Evolutionary conservation across 1,284 basidiomycete genomes (phyloP).

Genomic region (Malassezia pachydermatis): DNA sequence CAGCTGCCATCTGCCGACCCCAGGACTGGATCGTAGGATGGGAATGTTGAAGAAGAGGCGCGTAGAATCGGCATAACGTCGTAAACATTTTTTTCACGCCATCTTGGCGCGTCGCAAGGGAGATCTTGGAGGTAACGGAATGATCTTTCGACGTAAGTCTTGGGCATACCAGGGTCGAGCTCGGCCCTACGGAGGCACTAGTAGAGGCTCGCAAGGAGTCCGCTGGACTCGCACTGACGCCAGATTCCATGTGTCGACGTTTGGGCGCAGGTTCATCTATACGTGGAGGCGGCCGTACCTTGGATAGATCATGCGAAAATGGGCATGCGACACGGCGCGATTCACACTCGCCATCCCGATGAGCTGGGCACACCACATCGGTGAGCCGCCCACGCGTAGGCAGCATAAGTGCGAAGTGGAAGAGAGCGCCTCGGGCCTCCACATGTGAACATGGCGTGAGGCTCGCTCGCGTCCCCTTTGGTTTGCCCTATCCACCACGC

Average conservation of each 20-base stretch:
- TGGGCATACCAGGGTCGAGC: slow-evolving; percentile 14
- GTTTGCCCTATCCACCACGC: no score
- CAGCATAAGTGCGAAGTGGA: no score
- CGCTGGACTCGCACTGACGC: background rate
- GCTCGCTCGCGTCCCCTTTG: no score
- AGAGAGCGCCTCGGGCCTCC: no score
- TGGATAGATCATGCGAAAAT: slow-evolving; percentile 23
- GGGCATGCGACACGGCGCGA: slow-evolving; percentile 21
- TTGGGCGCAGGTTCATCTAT: no score
- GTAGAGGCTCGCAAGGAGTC: background rate
- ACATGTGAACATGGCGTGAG: no score
- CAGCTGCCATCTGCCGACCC: slow-evolving; percentile 19
- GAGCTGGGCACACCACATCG: slow-evolving; percentile 30
- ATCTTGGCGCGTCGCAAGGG: slow-evolving; percentile 25
- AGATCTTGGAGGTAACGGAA: slow-evolving; percentile 21
- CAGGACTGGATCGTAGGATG: slow-evolving; percentile 18
- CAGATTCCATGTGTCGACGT: no score
- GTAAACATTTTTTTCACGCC: slow-evolving; percentile 27
- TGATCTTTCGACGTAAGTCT: slow-evolving; percentile 24
- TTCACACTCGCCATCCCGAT: slow-evolving; percentile 26
- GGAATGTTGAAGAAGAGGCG: slow-evolving; percentile 22
- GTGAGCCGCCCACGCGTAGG: slow-evolving; percentile 26
- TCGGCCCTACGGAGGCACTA: background rate
- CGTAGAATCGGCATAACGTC: slow-evolving; percentile 21
- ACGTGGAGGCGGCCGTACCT: background rate